Percentiles rank a stretch among this genome's conserved stretches.
Evolutionary conservation across 345 rosid species (phyloP).

Genomic region (Rhodomyrtus tomentosa): DNA sequence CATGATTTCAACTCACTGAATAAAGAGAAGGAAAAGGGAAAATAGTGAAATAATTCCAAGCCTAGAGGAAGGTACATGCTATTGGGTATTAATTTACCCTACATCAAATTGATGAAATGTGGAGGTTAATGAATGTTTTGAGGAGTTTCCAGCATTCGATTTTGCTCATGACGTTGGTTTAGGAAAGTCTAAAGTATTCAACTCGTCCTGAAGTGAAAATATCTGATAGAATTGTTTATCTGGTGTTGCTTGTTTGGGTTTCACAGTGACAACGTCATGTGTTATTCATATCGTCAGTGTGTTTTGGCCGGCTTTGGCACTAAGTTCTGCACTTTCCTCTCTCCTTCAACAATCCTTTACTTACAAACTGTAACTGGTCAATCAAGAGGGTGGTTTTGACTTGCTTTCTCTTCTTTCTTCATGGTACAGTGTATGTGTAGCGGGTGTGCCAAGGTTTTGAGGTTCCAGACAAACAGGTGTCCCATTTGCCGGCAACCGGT

Average conservation of each 20-base stretch:
- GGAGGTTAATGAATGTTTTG: not conserved
- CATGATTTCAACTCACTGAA: not conserved
- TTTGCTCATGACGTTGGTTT: not conserved
- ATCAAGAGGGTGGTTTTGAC: not conserved
- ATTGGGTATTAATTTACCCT: not conserved
- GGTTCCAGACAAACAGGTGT: slow-evolving; percentile 80
- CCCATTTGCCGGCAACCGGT: slow-evolving; percentile 97
- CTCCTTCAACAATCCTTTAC: not conserved
- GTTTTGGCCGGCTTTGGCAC: not conserved
- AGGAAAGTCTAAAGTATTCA: not conserved
- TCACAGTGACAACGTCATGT: not conserved
- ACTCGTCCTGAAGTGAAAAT: not conserved
- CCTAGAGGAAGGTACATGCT: not conserved
- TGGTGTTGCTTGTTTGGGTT: not conserved
- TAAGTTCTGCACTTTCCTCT: not conserved
- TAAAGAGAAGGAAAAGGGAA: not conserved
- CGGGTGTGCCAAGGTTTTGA: slow-evolving; percentile 84
- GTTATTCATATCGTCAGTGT: not conserved
- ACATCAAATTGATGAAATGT: not conserved
- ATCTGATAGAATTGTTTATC: not conserved
- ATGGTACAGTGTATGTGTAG: slow-evolving; percentile 89
- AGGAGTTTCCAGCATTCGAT: not conserved
- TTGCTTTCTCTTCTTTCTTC: not conserved
- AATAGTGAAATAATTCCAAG: not conserved
- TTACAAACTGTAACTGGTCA: not conserved